Conservation (phyloP, 202 grass and related monocot genomes). For the Zizania palustris region DNA sequence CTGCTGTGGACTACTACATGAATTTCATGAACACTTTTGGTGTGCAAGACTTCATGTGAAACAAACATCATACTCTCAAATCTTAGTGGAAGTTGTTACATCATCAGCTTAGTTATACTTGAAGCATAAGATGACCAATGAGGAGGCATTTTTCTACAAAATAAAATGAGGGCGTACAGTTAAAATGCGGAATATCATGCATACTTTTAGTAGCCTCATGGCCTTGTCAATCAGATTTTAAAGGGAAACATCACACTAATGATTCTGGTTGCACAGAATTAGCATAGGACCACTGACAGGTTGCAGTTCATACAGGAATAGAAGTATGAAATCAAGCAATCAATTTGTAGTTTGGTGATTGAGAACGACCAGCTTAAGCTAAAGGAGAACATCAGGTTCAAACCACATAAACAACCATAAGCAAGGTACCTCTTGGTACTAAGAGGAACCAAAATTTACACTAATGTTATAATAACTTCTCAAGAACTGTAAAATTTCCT, state of each 20-base stretch:
- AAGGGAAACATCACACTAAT: slow-evolving; percentile 2
- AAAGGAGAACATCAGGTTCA: slow-evolving; percentile 24
- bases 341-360: slow-evolving; percentile 5
- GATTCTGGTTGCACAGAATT: slow-evolving; percentile 5
- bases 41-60: not conserved
- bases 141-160: not conserved
- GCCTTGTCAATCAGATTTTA: not conserved
- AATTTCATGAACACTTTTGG: slow-evolving; percentile 8
- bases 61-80: not conserved
- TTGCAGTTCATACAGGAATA: slow-evolving; percentile 13
- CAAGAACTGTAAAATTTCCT: too few relatives aligned
- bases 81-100: slow-evolving; percentile 1
- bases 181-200: not conserved
- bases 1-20: slow-evolving; percentile 9
- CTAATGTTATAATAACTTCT: too few relatives aligned
- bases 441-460: too few relatives aligned
- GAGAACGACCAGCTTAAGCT: slow-evolving; percentile 10
- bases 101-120: slow-evolving; percentile 9
- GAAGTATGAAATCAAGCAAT: slow-evolving; percentile 11
- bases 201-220: not conserved
- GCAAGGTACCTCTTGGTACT: too few relatives aligned
- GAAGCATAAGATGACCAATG: not conserved
- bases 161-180: not conserved
- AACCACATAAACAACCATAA: slow-evolving; percentile 7
- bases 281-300: slow-evolving; percentile 19